A percentile compares a stretch with the other conserved stretches of the same genome.
These are phyloP conservation scores for Acacia crassicarpa DNA, from an alignment of 306 rosid genomes.

Conservation along the genomic window DNA sequence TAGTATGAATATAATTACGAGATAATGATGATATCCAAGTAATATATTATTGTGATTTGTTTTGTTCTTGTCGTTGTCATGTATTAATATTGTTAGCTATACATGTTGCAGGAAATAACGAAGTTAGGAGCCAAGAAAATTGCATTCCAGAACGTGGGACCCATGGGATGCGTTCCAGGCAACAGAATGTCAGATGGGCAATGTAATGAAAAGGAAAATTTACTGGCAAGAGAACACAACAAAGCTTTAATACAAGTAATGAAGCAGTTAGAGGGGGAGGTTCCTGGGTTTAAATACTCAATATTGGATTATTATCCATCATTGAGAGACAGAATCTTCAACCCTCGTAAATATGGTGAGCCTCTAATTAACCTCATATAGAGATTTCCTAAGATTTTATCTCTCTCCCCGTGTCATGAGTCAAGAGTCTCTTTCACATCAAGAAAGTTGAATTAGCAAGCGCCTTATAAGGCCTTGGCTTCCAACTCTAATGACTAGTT, in stretches of 20 bases:
- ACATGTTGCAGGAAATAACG: slow-evolving; percentile 20
- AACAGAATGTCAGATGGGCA: neutral
- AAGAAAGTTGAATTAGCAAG: too few species aligned
- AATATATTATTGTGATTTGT: neutral
- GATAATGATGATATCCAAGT: neutral
- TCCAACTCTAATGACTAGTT: too few species aligned
- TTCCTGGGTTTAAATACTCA: slow-evolving; percentile 27
- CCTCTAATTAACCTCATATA: neutral
- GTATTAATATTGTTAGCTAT: neutral
- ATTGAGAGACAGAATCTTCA: neutral
- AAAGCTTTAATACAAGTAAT: slow-evolving; percentile 16
- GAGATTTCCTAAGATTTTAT: too few species aligned
- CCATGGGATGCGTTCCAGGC: slow-evolving; percentile 10
- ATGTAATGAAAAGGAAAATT: neutral
- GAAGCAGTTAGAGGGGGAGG: slow-evolving; percentile 1
- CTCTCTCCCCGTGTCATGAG: too few species aligned
- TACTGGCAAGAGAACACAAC: slow-evolving; percentile 26
- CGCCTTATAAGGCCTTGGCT: too few species aligned
- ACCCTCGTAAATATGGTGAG: slow-evolving; percentile 27
- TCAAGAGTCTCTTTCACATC: too few species aligned
- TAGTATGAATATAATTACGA: neutral
- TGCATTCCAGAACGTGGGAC: slow-evolving; percentile 23
- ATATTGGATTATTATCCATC: slow-evolving; percentile 21
- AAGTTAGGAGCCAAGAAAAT: slow-evolving; percentile 28
- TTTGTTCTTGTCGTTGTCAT: neutral